Evolutionary conservation across 352 stramenopile species (phyloP), one percentile per base, ranked within the genome.

Genomic region (Phytophthora ramorum): DNA sequence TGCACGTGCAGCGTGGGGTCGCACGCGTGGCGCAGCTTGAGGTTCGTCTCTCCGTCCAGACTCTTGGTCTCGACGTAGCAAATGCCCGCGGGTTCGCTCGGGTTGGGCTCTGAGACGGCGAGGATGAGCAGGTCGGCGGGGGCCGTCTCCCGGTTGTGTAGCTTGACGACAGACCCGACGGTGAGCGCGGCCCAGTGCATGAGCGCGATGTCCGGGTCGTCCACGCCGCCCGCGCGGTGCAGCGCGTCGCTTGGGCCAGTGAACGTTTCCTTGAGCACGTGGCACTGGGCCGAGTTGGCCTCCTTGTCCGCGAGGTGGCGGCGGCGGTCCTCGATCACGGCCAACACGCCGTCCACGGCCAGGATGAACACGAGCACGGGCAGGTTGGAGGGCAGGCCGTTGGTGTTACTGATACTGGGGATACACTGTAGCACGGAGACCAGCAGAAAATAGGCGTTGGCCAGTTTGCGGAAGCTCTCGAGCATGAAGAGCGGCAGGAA

Each of bases 381-480:
- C 26, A 97, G 53, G 48, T 90, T 97, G 7, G 92, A 82, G 1
- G 92, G 91, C 7, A 96, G 59, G 0, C 83, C 78, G 58, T 73
- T 72, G 7, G 93, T 97, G 61, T 97, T 97, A 32, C 74, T 91
- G 75, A 98, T 96, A 8, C 45, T 63, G 20, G 70, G 76, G 58
- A 97, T 85, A 19, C 68, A 85, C 64, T 97, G 87, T 8, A 98
- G 71, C 24, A 91, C 71, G 7, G 89, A 96, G 13, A 98, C 89
- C 16, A 97, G 72, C 8, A 98, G 65, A 55, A 98, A 98, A 66
- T 98, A 98, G 19, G 92, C 83, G 62, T 98, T 98, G 44, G 93
- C 93, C 46, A 97, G 73, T 58, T 91, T 93, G 17, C 73, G 69
- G 69, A 95, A 95, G 8, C 73, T 86, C 62, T 98, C 90, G 64